Evolutionary conservation across 225 moss, liverwort and hornwort genomes (phyloP), one percentile per base, ranked within the genome.

Genomic region (Lunularia cruciata): DNA sequence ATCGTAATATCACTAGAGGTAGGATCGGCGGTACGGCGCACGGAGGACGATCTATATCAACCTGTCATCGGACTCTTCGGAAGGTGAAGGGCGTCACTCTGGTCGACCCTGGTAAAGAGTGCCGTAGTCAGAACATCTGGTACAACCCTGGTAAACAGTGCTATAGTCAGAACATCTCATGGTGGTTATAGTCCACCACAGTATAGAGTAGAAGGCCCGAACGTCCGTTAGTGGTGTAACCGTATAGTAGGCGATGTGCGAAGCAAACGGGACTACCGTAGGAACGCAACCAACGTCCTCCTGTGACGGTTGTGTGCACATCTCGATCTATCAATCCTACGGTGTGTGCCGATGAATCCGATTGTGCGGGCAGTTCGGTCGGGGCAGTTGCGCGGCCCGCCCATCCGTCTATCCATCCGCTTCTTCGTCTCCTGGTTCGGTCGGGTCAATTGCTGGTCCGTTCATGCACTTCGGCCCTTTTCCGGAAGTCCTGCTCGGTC

Each of bases 171-270:
- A 57, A 57, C 5, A 31, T 31, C 33, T 31, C 9, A 57, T 37
- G 60, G 37, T 39, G 38, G n/a, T 10, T 60, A 37, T 37, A 10
- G 11, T n/a, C 31, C 37, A 23, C 0, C 4, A 60, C 36, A 8
- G 20, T 26, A 4, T 1, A 30, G 27, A 8, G 42, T 26, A 45
- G 42, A 25, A 25, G n/a, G 13, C 34, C 6, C 58, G 27, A 19
- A 46, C 30, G 28, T 46, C 63, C 63, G 63, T 64, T 64, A 64
- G 63, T 13, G 43, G 11, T 46, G 63, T 64, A 64, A 64, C 63
- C 30, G 63, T 46, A 64, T 45, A 64, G 63, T 64, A 30, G 63
- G 28, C 14, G 19, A 46, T 64, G 43, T 28, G 45, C 27, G 63
- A 64, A 64, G 43, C 42, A 26, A 64, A 64, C 63, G 46, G 43